These are phyloP conservation scores for Eleusine coracana DNA, from an alignment of 176 grass and related monocot genomes.

Conservation along the genomic window DNA sequence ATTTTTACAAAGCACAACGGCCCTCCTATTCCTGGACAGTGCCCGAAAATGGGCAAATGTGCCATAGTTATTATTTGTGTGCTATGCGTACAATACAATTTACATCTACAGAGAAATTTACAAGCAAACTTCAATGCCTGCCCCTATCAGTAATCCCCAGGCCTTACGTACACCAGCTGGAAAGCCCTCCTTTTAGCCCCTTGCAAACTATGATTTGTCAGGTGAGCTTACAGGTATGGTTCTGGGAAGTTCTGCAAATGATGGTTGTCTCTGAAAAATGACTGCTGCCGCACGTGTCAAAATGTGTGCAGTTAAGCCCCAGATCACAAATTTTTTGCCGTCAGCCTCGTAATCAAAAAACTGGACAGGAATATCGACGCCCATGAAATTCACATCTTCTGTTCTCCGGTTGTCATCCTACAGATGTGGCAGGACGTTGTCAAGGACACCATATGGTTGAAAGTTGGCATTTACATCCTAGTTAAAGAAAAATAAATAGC, in stretches of 20 bases:
- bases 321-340: constrained; percentile 71
- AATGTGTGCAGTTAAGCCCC: constrained; percentile 89
- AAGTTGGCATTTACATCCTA: neutral
- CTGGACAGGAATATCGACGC: constrained; percentile 62
- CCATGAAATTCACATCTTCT: constrained; percentile 64
- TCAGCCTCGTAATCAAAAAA: constrained; percentile 67
- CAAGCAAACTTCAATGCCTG: neutral
- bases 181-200: too few species aligned
- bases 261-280: constrained; percentile 65
- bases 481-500: neutral
- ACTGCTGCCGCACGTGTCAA: constrained; percentile 77
- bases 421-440: neutral
- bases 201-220: neutral
- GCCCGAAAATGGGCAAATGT: neutral
- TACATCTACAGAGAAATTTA: constrained; percentile 29
- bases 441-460: neutral
- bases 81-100: constrained; percentile 15
- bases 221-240: neutral
- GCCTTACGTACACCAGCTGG: neutral
- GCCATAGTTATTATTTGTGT: constrained; percentile 1
- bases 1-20: neutral
- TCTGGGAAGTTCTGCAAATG: constrained; percentile 57
- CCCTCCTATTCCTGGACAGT: neutral
- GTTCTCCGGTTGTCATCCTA: constrained; percentile 76
- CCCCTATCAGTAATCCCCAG: neutral